Evolutionary conservation across 2,329 filamentous ascomycete species (phyloP), one percentile per base, ranked within the genome.

Genomic region (Penicillium sp.): DNA sequence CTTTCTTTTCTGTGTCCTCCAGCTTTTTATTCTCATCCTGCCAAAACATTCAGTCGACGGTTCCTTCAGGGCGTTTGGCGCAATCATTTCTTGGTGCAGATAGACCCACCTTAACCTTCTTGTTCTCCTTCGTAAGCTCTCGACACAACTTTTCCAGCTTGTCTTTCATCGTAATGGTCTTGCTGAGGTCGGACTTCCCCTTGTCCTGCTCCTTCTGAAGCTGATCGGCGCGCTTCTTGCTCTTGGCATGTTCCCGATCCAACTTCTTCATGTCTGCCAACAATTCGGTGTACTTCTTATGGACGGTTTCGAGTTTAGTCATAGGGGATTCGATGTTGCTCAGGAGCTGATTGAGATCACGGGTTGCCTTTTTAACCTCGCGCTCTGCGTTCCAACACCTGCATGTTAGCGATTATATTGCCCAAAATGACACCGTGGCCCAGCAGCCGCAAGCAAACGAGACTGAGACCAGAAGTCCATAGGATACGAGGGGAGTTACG

Each of bases 171-270:
- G 86, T 87, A 16, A 88, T 85, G 18, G 91, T 92, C 73, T 95
- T 95, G 73, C 84, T 92, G 48, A 95, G 77, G 68, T 99, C 93
- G 39, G 86, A 87, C 61, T 90, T 84, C 49, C 87, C 87, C 59
- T 88, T 84, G 67, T 99, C 93, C 70, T 95, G 95, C 64, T 99
- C 93, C 69, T 97, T 99, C 71, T 99, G 93, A 47, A 99, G 73
- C 64, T 89, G 87, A 68, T 99, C 93, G 22, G 88, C 89, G 19
- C 90, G 86, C 71, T 96, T 95, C 78, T 96, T 97, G 63, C 92
- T 93, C 73, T 95, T 97, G 54, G 88, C 81, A 65, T 95, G 91
- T 55, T 99, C 93, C 53, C 91, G 86, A 70, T 99, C 92, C 52
- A 95, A 80, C 48, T 91, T 86, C 72, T 96, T 95, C 89, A 97